These are phyloP conservation scores for Aspergillus bridgeri DNA, from an alignment of 495 filamentous ascomycete species.

Conservation along the genomic window DNA sequence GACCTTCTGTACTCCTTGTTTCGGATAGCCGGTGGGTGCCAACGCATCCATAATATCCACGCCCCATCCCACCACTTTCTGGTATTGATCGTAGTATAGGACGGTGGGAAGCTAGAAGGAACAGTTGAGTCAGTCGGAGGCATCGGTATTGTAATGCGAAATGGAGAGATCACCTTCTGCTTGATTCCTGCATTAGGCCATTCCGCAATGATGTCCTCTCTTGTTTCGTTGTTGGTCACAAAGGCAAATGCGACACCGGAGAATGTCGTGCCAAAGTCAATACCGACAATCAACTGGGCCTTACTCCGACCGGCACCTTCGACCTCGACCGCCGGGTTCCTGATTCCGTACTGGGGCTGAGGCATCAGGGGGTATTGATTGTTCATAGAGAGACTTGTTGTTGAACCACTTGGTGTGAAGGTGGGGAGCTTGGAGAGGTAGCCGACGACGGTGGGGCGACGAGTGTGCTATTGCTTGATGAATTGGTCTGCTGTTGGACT, in stretches of 20 bases:
- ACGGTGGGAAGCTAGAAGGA: conserved; percentile 84
- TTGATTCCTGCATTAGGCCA: conserved; percentile 78
- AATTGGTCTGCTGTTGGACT: conserved; percentile 10
- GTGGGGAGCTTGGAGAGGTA: conserved; percentile 36
- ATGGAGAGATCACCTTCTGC: conserved; percentile 72
- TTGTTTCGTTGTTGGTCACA: conserved; percentile 70
- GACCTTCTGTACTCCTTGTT: conserved; percentile 76
- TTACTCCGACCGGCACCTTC: conserved; percentile 77
- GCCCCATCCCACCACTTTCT: conserved; percentile 79
- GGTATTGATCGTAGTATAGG: conserved; percentile 78
- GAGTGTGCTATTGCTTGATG: conserved; percentile 23
- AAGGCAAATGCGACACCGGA: conserved; percentile 78
- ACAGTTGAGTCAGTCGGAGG: too few relatives aligned
- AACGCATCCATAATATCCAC: conserved; percentile 77
- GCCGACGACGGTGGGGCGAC: conserved; percentile 30
- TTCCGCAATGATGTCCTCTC: conserved; percentile 77
- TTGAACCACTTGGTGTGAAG: conserved; percentile 46
- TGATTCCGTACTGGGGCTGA: conserved; percentile 42
- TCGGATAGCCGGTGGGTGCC: conserved; percentile 75
- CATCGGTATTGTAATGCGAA: too few relatives aligned
- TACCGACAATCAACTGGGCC: conserved; percentile 68
- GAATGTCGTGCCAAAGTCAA: conserved; percentile 76
- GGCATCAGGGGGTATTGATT: conserved; percentile 35
- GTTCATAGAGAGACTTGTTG: conserved; percentile 53
- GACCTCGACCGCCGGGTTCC: conserved; percentile 66